Conservation (phyloP, 176 grass and related monocot genomes). For the Ensete ventricosum region DNA sequence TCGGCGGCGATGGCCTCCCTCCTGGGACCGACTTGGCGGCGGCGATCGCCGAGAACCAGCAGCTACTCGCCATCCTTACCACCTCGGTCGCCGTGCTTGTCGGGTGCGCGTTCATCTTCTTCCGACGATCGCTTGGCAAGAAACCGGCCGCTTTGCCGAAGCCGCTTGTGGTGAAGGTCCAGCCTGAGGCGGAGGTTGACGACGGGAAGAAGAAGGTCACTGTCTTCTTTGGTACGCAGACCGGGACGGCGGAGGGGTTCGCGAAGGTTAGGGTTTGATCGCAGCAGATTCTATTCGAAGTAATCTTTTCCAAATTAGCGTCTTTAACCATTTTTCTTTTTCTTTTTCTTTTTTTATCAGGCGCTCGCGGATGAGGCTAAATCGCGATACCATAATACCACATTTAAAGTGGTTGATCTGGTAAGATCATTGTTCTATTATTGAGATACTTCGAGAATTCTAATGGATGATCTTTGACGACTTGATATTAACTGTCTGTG, state of each 20-base stretch:
- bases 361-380: conserved; percentile 70
- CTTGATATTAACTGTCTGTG: conserved; percentile 2
- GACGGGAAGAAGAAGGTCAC: conserved; percentile 66
- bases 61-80: conserved; percentile 35
- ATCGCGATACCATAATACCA: conserved; percentile 62
- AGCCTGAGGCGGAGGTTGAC: conserved; percentile 38
- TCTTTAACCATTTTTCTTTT: too few species aligned
- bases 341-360: conserved; percentile 19
- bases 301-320: too few species aligned
- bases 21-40: conserved; percentile 34
- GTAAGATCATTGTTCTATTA: conserved; percentile 29
- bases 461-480: neutral
- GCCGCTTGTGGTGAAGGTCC: conserved; percentile 28
- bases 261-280: conserved; percentile 49
- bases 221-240: conserved; percentile 97
- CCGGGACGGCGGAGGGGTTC: conserved; percentile 90
- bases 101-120: conserved; percentile 44
- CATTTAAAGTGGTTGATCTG: conserved; percentile 77
- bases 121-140: conserved; percentile 38
- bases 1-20: conserved; percentile 20
- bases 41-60: conserved; percentile 14
- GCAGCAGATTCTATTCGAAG: neutral
- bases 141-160: conserved; percentile 7
- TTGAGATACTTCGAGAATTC: neutral
- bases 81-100: conserved; percentile 43